Conservation (phyloP, 2,329 filamentous ascomycete species). For the Daldinia sp. region DNA sequence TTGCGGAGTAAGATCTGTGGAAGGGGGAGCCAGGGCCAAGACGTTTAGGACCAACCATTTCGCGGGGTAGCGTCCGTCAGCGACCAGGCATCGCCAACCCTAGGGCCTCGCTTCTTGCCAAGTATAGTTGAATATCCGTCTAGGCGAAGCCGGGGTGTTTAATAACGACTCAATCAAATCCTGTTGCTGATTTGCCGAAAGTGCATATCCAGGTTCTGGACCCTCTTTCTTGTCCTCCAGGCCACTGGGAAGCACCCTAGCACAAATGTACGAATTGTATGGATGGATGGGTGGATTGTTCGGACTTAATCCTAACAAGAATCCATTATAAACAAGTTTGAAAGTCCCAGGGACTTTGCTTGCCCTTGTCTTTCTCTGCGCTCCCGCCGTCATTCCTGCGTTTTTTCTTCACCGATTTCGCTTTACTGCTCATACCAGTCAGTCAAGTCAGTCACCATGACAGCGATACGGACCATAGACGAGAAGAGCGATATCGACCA, state of each 20-base stretch:
- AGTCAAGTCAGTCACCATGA: conserved; percentile 40
- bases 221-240: conserved; percentile 34
- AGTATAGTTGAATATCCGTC: conserved; percentile 46
- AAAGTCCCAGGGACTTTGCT: conserved; percentile 12
- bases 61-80: conserved; percentile 40
- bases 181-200: conserved; percentile 44
- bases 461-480: conserved; percentile 39
- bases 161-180: conserved; percentile 44
- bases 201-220: conserved; percentile 33
- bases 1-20: conserved; percentile 41
- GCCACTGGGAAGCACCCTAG: conserved; percentile 24
- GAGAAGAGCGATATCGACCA: conserved; percentile 46
- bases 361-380: conserved; percentile 18
- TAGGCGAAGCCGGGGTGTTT: conserved; percentile 41
- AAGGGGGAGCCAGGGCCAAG: conserved; percentile 22
- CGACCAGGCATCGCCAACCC: conserved; percentile 16
- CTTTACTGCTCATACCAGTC: conserved; percentile 10
- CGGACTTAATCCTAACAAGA: conserved; percentile 11
- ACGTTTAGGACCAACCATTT: conserved; percentile 38
- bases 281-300: conserved; percentile 9
- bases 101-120: conserved; percentile 40
- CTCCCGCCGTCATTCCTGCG: conserved; percentile 23
- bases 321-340: conserved; percentile 31
- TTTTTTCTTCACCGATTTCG: conserved; percentile 22
- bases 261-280: conserved; percentile 8